Conservation (phyloP, 805 yeast genomes). For the Vanderwaltozyma tropicalis region DNA sequence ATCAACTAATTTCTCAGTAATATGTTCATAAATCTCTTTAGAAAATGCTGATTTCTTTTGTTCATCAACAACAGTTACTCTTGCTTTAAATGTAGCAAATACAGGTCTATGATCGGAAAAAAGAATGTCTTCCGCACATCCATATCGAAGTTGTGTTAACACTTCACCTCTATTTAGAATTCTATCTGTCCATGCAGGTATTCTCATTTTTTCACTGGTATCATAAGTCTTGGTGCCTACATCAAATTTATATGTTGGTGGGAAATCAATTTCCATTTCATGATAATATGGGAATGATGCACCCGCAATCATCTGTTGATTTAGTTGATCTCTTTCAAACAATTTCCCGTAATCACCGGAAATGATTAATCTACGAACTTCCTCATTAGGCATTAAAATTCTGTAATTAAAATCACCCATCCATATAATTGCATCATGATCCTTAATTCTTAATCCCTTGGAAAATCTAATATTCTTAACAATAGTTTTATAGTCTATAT, state of each 20-base stretch:
- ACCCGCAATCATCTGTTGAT: conserved; percentile 61
- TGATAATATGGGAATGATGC: conserved; percentile 72
- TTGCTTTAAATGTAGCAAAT: conserved; percentile 55
- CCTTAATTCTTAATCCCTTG: conserved; percentile 47
- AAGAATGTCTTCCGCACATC: conserved; percentile 42
- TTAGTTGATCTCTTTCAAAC: conserved; percentile 68
- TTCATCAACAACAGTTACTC: conserved; percentile 58
- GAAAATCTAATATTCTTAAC: conserved; percentile 57
- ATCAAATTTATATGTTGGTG: conserved; percentile 93
- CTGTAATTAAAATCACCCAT: conserved; percentile 91
- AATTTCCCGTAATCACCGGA: conserved; percentile 40
- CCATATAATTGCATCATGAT: conserved; percentile 80
- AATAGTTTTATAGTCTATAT: conserved; percentile 74
- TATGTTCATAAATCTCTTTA: conserved; percentile 44
- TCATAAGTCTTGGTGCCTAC: conserved; percentile 77
- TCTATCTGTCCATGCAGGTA: conserved; percentile 98
- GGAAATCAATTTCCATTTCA: conserved; percentile 69
- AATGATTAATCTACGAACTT: conserved; percentile 49
- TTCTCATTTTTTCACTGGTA: conserved; percentile 80
- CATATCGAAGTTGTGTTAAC: conserved; percentile 50
- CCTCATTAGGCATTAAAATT: conserved; percentile 58
- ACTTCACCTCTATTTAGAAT: conserved; percentile 56
- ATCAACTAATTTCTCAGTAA: conserved; percentile 38
- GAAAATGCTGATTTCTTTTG: conserved; percentile 38
- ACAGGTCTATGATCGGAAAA: conserved; percentile 93